Base-by-base conservation (phyloP, 148 eudicot genomes). In the Nepenthes gracilis region DNA sequence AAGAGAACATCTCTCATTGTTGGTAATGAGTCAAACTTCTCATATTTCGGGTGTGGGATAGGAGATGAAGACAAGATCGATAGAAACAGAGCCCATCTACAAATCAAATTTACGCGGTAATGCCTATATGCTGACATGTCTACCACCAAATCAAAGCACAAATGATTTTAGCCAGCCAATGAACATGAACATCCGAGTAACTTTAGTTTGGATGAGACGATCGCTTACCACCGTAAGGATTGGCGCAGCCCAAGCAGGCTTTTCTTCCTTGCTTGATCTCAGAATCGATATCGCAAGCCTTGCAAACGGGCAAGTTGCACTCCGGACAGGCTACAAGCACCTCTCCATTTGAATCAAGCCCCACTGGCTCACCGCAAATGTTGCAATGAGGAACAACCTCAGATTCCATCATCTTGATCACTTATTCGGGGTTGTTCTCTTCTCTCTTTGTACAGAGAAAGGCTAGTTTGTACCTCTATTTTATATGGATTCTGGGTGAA, bases 311-410 rank as follows among this genome's bases (percentile, higher is more conserved):
- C 57, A 78, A 75, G 64, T 78, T 89, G 53, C 96, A 93, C 64
- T 84, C 95, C 72, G 72, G 91, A 57, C 98, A 93, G 57, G 84
- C 94, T 47, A 88, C 84, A 78, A 86, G 86, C 57, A 76, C 77
- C 61, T 84, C 83, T 10, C 95, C 98, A n/a, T 86, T 83, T 7
- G 78, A 62, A 47, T 77, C 72, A 47, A 80, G 8, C 57, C 87
- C 92, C 37, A 87, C 67, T 64, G 67, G 80, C 67, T 89, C 95
- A 38, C 95, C 96, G 70, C 99, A 93, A 65, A 78, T 84, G 69
- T 75, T 81, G 70, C 99, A 93, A 0, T 73, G 61, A 23, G 95
- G 87, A 59, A 65, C 23, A 23, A 23, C 78, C 61, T 75, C 87
- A 56, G 99, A 81, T 45, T 78, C 75, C 99, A 88, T 93, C 99